These are phyloP conservation scores for Trichoderma simmonsii DNA, from an alignment of 2,329 filamentous ascomycete species.

Conservation along the genomic window DNA sequence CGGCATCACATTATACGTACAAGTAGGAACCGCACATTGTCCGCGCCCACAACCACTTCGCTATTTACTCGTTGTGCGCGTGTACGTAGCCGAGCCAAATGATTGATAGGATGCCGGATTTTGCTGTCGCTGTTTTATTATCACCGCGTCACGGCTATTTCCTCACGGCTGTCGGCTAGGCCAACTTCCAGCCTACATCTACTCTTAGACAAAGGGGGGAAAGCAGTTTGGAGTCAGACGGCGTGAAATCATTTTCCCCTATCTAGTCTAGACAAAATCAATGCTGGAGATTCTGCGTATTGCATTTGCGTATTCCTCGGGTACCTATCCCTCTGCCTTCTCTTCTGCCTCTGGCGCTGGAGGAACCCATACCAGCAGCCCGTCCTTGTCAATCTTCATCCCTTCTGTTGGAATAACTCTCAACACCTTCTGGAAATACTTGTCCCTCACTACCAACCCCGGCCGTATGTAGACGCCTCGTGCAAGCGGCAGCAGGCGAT, in stretches of 20 bases:
- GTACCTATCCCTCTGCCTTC: background rate
- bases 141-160: background rate
- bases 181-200: background rate
- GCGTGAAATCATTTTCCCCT: background rate
- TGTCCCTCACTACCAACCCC: conserved; percentile 74
- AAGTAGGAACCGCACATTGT: background rate
- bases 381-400: conserved; percentile 63
- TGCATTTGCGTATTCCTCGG: background rate
- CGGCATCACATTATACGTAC: background rate
- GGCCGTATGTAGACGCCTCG: conserved; percentile 68
- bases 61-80: background rate
- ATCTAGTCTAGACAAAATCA: background rate
- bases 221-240: background rate
- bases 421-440: conserved; percentile 89
- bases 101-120: background rate
- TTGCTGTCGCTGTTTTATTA: background rate
- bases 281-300: background rate
- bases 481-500: conserved; percentile 67
- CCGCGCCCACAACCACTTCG: background rate
- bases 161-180: background rate
- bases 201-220: background rate
- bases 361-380: conserved; percentile 60
- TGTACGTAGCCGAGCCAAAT: background rate
- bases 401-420: conserved; percentile 76
- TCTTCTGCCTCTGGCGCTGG: conserved; percentile 25